phyloP scores from a whole-genome alignment of 2,329 filamentous ascomycete genomes.

The Sporothrix globosa region DNA sequence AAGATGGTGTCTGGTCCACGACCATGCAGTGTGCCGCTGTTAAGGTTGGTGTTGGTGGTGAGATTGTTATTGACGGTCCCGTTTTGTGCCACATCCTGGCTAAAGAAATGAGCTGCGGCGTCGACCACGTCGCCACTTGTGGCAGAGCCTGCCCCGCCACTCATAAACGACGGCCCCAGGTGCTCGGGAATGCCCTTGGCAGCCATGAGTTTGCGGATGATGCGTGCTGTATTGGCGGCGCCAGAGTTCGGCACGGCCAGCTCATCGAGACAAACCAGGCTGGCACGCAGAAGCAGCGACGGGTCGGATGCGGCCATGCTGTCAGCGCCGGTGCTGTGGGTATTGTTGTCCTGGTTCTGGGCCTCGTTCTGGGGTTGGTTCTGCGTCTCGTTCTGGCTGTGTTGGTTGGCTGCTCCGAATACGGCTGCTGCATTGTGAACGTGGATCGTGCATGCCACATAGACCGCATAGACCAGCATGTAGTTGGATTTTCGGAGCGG shows the following conservation, averaged over 20 bases:
- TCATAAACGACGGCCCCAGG: slow-evolving; percentile 11
- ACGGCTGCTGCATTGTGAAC: slow-evolving; percentile 45
- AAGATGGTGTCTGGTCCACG: not conserved
- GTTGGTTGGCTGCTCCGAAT: slow-evolving; percentile 34
- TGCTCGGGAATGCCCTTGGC: slow-evolving; percentile 31
- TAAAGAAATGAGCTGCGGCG: not conserved
- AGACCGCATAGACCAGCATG: slow-evolving; percentile 45
- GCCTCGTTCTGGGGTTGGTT: slow-evolving; percentile 3
- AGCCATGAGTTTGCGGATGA: slow-evolving; percentile 33
- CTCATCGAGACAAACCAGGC: slow-evolving; percentile 43
- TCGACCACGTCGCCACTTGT: not conserved
- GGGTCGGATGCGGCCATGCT: not conserved
- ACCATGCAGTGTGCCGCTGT: not conserved
- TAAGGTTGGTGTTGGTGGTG: not conserved
- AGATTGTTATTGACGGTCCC: not conserved
- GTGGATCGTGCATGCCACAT: slow-evolving; percentile 49
- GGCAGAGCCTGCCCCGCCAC: not conserved
- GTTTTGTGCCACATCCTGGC: not conserved
- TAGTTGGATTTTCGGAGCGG: slow-evolving; percentile 44
- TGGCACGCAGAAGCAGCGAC: slow-evolving; percentile 37
- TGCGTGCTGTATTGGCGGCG: slow-evolving; percentile 30
- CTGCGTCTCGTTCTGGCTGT: slow-evolving; percentile 22
- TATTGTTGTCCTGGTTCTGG: not conserved
- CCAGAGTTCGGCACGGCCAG: slow-evolving; percentile 42
- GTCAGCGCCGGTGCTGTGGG: not conserved